Evolutionary conservation across 768 basidiomycete genomes (phyloP), one percentile per base, ranked within the genome.

Genomic region (Trametes sanguinea): DNA sequence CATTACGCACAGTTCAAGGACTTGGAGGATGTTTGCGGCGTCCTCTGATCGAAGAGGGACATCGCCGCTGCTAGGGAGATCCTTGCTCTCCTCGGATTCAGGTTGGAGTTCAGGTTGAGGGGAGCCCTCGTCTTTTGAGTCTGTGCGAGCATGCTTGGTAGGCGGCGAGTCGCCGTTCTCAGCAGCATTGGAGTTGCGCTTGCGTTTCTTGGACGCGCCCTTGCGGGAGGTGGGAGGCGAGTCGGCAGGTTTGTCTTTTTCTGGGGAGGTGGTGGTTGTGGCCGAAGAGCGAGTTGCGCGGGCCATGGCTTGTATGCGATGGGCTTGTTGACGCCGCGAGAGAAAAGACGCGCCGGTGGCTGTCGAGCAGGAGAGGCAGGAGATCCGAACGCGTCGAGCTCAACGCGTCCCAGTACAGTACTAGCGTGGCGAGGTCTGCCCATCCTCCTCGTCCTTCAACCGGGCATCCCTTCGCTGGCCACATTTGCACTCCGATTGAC

Each of bases 241-340:
- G 29, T 61, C 65, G 10, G 45, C 57, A 47, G 69, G 67, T 65
- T 72, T 73, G 61, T 76, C 77, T 51, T 75, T 76, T 71, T 79
- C 72, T 55, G 75, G 76, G 51, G 78, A 71, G 46, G 79, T 76
- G 37, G 84, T 78, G 67, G 57, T 45, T 17, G 57, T 32, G 50
- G 57, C 57, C 7, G 57, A 27, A 51, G 87, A 88, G 69, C 90
- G 86, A 73, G 90, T 92, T 71, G 90, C 83, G 66, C 91, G 81
- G 64, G 89, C 88, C 91, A 93, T 92, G 58, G 52, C 68, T 35
- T 57, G 30, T 29, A 57, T 48, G 35, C 39, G 48, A 50, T 30
- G 48, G 51, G 35, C 44, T 44, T 37, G 58, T 51, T 58, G 67
- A 60, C 53, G 65, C 59, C 61, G 63, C 57, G 51, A 57, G n/a